Conservation (phyloP, 1,284 basidiomycete genomes). For the Kalmanozyma brasiliensis region DNA sequence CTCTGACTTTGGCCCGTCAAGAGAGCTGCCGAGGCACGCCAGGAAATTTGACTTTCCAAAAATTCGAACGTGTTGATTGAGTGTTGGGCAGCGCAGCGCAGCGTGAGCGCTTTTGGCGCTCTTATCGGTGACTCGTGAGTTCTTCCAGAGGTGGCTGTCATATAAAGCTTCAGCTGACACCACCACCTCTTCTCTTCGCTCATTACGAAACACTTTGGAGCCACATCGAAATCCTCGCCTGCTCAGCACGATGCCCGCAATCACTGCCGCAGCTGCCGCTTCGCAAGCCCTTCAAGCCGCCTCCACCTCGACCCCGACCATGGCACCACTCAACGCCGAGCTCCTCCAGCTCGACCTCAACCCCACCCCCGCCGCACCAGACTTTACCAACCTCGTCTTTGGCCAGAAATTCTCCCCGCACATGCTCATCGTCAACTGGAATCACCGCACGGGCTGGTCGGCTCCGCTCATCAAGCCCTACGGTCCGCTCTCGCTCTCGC, state of each 20-base stretch:
- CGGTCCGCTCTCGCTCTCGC: conserved; percentile 45
- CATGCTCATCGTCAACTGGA: conserved; percentile 90
- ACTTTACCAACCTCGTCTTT: conserved; percentile 69
- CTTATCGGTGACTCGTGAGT: conserved; percentile 7
- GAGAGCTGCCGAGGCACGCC: background rate
- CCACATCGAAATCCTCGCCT: background rate
- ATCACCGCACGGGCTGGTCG: conserved; percentile 78
- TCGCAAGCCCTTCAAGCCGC: conserved; percentile 20
- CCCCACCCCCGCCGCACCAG: conserved; percentile 31
- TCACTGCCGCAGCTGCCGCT: conserved; percentile 14
- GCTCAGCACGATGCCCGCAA: conserved; percentile 22
- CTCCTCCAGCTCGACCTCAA: conserved; percentile 47
- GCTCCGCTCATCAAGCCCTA: conserved; percentile 82
- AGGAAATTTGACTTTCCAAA: too few relatives aligned
- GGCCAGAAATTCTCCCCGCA: conserved; percentile 80
- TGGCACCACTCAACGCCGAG: conserved; percentile 46
- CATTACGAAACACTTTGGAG: too few relatives aligned
- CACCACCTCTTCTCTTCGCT: background rate
- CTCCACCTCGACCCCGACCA: conserved; percentile 28
- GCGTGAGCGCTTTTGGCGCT: conserved; percentile 1
- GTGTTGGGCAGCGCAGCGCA: conserved; percentile 1
- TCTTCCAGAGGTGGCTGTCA: too few relatives aligned
- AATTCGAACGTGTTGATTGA: conserved; percentile 1
- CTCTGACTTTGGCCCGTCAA: background rate
- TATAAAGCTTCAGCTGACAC: too few relatives aligned